Evolutionary conservation across 1,284 basidiomycete species (phyloP), one percentile per base, ranked within the genome.

Genomic region (Ustilago shanxiensis): DNA sequence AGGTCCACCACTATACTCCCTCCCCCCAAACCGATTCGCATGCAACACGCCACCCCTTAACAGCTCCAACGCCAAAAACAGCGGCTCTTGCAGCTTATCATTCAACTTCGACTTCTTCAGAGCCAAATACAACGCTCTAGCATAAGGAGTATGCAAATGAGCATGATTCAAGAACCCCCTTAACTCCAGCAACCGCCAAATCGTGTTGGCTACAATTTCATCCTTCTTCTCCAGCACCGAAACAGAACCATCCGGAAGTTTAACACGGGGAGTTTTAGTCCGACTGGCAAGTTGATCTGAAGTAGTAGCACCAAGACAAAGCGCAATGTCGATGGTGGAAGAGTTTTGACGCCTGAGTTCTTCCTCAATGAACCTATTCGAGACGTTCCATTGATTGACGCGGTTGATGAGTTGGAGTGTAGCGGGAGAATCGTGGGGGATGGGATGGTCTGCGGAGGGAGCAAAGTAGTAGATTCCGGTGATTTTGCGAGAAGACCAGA

Each of bases 51-150:
- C 94, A 13, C 95, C 95, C 79, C 96, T 90, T 72, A 98, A 53
- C 67, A 62, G 97, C 90, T 88, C 99, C 93, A 87, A 96, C 89
- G 87, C 97, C 92, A 85, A 96, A 87, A 87, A 96, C 4, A 99
- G 88, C 6, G 97, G 91, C 87, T 99, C 97, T 87, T 99, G 96
- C 88, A 99, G 95, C 87, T 97, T 98, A 89, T 99, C 96, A 86
- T 96, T 98, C 77, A 98, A 88, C 50, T 93, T 91, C 3, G 93
- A 90, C 31, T 89, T 88, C 77, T 91, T 90, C 81, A 95, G 89
- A 2, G 94, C 94, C 33, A 90, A 89, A 85, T 93, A 91, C 89
- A 98, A 93, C 1, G 96, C 95, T 63, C 94, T 91, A 55, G 95
- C 96, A 81, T 77, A 82, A 31, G 92, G 89, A 1, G 94, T 94